Percentiles rank a stretch among this genome's conserved stretches.
Conservation (phyloP, 331 rosid species). For the Arachis monticola region DNA sequence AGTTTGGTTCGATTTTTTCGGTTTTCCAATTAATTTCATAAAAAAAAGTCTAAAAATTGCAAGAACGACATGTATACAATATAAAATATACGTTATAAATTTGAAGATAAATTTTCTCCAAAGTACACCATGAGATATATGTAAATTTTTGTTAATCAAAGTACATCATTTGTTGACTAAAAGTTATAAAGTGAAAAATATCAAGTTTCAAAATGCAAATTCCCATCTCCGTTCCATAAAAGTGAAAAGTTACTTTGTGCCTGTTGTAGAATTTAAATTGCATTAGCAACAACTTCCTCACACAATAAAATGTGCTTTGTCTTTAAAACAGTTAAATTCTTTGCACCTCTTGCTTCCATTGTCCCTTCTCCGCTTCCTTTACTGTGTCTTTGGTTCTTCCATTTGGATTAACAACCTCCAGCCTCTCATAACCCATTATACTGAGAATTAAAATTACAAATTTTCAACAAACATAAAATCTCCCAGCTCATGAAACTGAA, state of each 20-base stretch:
- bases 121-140: conserved; percentile 17
- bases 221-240: conserved; percentile 18
- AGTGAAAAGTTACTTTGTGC: neutral
- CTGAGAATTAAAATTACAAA: conserved; percentile 46
- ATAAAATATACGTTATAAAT: conserved; percentile 3
- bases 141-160: conserved; percentile 16
- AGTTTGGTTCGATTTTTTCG: too few species aligned
- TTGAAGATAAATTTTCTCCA: neutral
- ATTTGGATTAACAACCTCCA: conserved; percentile 90
- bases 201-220: conserved; percentile 23
- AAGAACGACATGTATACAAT: neutral
- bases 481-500: conserved; percentile 26
- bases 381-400: conserved; percentile 94
- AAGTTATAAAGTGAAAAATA: too few species aligned
- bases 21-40: too few species aligned
- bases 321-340: conserved; percentile 1
- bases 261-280: conserved; percentile 23
- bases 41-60: too few species aligned
- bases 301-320: neutral
- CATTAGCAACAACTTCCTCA: neutral
- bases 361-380: conserved; percentile 86
- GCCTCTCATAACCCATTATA: conserved; percentile 70
- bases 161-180: neutral
- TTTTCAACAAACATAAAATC: conserved; percentile 22
- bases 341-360: conserved; percentile 92